A percentile compares a stretch with the other conserved stretches of the same genome.
These are phyloP conservation scores for Cucurbita argyrosperma DNA, from an alignment of 306 rosid species.

Conservation along the genomic window DNA sequence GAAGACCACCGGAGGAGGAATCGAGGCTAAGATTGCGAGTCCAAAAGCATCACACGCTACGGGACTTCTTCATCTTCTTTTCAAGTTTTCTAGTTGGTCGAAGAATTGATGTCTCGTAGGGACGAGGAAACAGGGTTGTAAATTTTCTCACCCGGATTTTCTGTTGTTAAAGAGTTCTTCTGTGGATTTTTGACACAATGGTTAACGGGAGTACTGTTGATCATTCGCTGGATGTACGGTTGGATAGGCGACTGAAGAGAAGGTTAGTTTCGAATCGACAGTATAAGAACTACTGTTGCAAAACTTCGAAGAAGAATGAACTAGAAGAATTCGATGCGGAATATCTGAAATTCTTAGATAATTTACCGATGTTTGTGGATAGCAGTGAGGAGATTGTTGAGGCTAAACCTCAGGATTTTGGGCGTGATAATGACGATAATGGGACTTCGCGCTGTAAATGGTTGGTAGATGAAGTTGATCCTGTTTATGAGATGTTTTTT, in stretches of 20 bases:
- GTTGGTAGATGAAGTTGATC: constrained; percentile 13
- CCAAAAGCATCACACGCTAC: background rate
- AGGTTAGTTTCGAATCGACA: background rate
- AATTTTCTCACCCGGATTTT: no score
- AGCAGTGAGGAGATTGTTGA: background rate
- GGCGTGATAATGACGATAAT: background rate
- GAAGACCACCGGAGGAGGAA: background rate
- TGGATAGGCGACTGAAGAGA: background rate
- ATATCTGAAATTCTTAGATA: background rate
- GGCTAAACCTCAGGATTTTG: background rate
- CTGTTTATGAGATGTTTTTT: constrained; percentile 17
- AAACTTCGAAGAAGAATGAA: background rate
- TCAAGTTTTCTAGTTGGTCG: background rate
- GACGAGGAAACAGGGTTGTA: background rate
- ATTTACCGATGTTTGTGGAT: background rate
- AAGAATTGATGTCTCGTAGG: background rate
- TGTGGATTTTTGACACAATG: background rate
- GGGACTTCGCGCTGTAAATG: background rate
- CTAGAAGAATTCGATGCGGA: constrained; percentile 1
- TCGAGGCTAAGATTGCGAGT: background rate
- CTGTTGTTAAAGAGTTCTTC: background rate
- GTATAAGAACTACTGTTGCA: background rate
- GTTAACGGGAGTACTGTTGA: background rate
- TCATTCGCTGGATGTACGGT: background rate
- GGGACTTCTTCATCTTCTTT: background rate